These are phyloP conservation scores for Colletotrichum melonis DNA, from an alignment of 2,329 filamentous ascomycete genomes.

Conservation along the genomic window DNA sequence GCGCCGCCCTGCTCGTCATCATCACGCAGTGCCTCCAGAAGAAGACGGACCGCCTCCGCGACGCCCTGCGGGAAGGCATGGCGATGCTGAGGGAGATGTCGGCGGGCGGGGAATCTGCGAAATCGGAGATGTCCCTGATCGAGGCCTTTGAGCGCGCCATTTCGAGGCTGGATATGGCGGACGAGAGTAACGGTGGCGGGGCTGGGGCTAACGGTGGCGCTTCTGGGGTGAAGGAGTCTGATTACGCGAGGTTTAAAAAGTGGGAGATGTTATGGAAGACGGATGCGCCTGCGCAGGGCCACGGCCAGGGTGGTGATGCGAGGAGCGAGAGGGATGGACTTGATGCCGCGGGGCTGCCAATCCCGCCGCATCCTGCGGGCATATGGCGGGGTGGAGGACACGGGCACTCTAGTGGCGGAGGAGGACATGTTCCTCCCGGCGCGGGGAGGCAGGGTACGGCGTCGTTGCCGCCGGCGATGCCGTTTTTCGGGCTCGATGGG, in stretches of 20 bases:
- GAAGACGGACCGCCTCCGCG: conserved; percentile 53
- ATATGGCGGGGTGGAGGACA: conserved; percentile 12
- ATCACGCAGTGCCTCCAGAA: conserved; percentile 52
- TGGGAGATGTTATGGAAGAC: conserved; percentile 57
- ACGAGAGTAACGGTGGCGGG: conserved; percentile 38
- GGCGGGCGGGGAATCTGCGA: conserved; percentile 61
- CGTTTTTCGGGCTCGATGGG: conserved; percentile 50
- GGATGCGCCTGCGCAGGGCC: conserved; percentile 40
- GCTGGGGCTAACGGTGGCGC: conserved; percentile 24
- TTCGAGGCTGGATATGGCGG: conserved; percentile 56
- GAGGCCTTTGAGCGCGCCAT: conserved; percentile 63
- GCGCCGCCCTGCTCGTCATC: conserved; percentile 62
- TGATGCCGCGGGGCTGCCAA: conserved; percentile 15
- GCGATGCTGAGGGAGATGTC: conserved; percentile 65
- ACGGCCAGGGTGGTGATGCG: conserved; percentile 39
- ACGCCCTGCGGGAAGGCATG: conserved; percentile 60
- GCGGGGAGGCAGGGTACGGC: conserved; percentile 34
- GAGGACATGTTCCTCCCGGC: conserved; percentile 31
- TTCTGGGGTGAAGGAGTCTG: conserved; percentile 51
- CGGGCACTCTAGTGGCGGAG: not conserved
- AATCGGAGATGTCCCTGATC: conserved; percentile 64
- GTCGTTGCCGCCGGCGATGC: conserved; percentile 43
- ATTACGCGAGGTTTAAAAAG: conserved; percentile 55
- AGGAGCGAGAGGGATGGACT: conserved; percentile 36
- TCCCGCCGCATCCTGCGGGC: conserved; percentile 22